Evolutionary conservation across 192 early-diverging fungal species (phyloP).

Genomic region (Lobosporangium transversale): DNA sequence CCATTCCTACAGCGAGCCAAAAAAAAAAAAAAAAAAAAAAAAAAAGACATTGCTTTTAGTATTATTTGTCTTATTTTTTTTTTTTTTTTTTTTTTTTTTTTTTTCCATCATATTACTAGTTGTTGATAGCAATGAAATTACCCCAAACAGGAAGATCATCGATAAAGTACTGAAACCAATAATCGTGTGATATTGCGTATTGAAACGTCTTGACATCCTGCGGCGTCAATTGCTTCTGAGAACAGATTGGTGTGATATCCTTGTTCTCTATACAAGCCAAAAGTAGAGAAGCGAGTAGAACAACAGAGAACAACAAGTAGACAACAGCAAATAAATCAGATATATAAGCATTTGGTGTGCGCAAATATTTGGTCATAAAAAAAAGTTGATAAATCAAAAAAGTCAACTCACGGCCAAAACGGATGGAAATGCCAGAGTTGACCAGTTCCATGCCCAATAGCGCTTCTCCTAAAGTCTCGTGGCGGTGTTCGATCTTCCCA

Average conservation of each 20-base stretch:
- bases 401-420: constrained; percentile 63
- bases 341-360: neutral
- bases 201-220: constrained; percentile 65
- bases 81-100: no score
- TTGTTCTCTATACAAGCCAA: constrained; percentile 53
- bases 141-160: constrained; percentile 42
- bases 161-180: constrained; percentile 75
- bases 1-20: no score
- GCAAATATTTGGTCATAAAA: no score
- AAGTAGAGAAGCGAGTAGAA: no score
- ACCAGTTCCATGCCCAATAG: constrained; percentile 79
- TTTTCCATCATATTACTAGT: no score
- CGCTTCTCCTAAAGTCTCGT: constrained; percentile 84
- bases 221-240: constrained; percentile 42
- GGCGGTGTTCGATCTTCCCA: constrained; percentile 71
- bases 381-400: neutral
- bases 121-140: no score
- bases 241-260: constrained; percentile 59
- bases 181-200: constrained; percentile 72
- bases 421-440: constrained; percentile 75
- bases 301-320: no score
- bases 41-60: neutral
- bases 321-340: no score
- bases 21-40: neutral
- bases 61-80: no score